phyloP scores from a whole-genome alignment of 2,329 filamentous ascomycete species.

The Pezicula rhizophila region DNA sequence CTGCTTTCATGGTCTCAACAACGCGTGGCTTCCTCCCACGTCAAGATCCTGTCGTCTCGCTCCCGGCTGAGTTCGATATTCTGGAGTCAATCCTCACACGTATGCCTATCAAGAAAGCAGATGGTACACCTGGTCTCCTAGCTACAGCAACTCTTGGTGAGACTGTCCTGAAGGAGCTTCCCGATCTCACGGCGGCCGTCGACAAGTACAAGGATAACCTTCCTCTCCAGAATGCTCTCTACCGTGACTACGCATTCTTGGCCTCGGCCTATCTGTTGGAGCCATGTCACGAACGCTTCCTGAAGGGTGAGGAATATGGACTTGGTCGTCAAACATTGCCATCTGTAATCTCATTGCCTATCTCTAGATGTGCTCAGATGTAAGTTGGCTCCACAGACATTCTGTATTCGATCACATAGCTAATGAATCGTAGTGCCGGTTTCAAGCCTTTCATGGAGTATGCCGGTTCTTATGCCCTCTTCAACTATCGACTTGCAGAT shows the following conservation, averaged over 20 bases:
- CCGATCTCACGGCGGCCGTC: slow-evolving; percentile 68
- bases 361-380: slow-evolving; percentile 79
- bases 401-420: background rate
- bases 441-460: slow-evolving; percentile 94
- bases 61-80: slow-evolving; percentile 68
- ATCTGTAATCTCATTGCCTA: slow-evolving; percentile 68
- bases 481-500: slow-evolving; percentile 58
- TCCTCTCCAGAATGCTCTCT: slow-evolving; percentile 76
- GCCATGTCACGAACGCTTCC: slow-evolving; percentile 73
- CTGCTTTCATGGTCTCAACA: slow-evolving; percentile 75
- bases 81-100: slow-evolving; percentile 67
- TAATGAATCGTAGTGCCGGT: slow-evolving; percentile 41
- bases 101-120: slow-evolving; percentile 72
- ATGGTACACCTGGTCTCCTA: slow-evolving; percentile 71
- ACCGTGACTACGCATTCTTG: slow-evolving; percentile 87
- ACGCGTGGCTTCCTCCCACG: slow-evolving; percentile 70
- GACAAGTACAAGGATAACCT: slow-evolving; percentile 69
- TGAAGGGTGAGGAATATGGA: slow-evolving; percentile 70
- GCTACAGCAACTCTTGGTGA: slow-evolving; percentile 69
- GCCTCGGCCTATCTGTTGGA: slow-evolving; percentile 86
- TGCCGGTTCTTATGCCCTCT: slow-evolving; percentile 62
- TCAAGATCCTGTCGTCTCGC: slow-evolving; percentile 51
- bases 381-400: slow-evolving; percentile 43
- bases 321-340: slow-evolving; percentile 70
- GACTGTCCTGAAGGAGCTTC: slow-evolving; percentile 66